Conservation (phyloP, 352 stramenopile species). For the Pythium chondricola region DNA sequence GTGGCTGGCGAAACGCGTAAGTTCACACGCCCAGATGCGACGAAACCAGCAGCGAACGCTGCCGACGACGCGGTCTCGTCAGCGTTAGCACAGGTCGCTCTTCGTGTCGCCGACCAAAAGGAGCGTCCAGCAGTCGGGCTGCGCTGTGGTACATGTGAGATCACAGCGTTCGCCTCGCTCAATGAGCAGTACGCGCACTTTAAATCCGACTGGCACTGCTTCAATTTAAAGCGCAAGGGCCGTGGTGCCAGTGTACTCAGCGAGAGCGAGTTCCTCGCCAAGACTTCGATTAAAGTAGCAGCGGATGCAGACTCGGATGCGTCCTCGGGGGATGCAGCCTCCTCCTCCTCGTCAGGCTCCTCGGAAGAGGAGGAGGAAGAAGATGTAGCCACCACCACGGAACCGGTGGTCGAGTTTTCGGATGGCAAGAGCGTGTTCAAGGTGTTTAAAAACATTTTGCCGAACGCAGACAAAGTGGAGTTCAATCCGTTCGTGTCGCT, state of each 20-base stretch:
- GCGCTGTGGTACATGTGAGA: constrained; percentile 70
- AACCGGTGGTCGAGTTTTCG: constrained; percentile 77
- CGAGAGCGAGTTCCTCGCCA: constrained; percentile 29
- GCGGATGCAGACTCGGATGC: constrained; percentile 20
- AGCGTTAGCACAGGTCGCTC: constrained; percentile 18
- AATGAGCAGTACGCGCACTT: constrained; percentile 84
- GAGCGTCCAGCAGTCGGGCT: constrained; percentile 38
- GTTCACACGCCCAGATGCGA: constrained; percentile 23
- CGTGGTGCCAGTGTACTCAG: constrained; percentile 40
- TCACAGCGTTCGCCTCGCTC: constrained; percentile 56
- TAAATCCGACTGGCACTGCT: constrained; percentile 74
- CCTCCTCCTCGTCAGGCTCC: constrained; percentile 25
- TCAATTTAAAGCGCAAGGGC: constrained; percentile 75
- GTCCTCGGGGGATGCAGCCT: constrained; percentile 37
- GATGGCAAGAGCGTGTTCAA: constrained; percentile 74
- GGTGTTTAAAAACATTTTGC: constrained; percentile 71
- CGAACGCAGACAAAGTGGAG: constrained; percentile 31
- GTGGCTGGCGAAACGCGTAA: constrained; percentile 47
- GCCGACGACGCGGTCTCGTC: background rate
- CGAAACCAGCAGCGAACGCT: background rate
- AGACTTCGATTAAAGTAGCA: constrained; percentile 19
- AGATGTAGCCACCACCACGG: constrained; percentile 35
- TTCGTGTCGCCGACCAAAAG: constrained; percentile 29
- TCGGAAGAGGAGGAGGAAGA: constrained; percentile 38
- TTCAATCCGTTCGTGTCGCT: constrained; percentile 61